Conservation (phyloP, 768 basidiomycete species). For the Suillus spraguei region DNA sequence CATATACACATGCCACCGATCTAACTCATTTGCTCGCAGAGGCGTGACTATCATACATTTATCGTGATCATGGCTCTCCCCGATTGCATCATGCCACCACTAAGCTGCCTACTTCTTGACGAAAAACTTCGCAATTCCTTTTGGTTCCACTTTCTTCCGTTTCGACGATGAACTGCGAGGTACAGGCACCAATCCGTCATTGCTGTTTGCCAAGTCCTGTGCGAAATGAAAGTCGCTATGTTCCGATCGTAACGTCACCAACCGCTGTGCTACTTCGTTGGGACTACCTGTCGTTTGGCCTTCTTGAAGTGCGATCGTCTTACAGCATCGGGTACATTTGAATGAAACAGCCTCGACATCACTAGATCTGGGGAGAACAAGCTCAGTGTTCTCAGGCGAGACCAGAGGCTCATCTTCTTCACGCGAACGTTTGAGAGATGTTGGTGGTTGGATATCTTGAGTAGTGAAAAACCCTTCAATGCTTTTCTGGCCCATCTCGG, state of each 20-base stretch:
- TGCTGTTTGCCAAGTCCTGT: conserved; percentile 62
- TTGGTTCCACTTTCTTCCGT: conserved; percentile 24
- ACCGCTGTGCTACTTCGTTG: conserved; percentile 32
- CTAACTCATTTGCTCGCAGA: not conserved
- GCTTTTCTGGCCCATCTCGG: conserved; percentile 78
- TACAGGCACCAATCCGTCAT: conserved; percentile 17
- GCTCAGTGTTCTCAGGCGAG: not conserved
- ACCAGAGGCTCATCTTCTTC: conserved; percentile 29
- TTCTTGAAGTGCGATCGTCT: conserved; percentile 41
- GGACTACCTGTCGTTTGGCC: conserved; percentile 21
- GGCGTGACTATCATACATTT: conserved; percentile 1
- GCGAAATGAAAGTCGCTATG: conserved; percentile 93
- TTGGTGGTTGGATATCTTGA: conserved; percentile 23
- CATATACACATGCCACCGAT: not conserved
- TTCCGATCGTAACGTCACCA: conserved; percentile 58
- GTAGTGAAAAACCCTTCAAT: conserved; percentile 85
- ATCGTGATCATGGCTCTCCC: not conserved
- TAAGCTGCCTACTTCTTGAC: conserved; percentile 29
- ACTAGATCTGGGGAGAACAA: not conserved
- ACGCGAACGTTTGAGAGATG: conserved; percentile 41
- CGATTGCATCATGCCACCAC: not conserved
- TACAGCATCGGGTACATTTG: conserved; percentile 60
- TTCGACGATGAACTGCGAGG: conserved; percentile 18
- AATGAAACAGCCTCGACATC: conserved; percentile 39
- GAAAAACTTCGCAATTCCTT: conserved; percentile 54